phyloP scores from a whole-genome alignment of 75 land plant genomes.

The Ceratopteris richardii region DNA sequence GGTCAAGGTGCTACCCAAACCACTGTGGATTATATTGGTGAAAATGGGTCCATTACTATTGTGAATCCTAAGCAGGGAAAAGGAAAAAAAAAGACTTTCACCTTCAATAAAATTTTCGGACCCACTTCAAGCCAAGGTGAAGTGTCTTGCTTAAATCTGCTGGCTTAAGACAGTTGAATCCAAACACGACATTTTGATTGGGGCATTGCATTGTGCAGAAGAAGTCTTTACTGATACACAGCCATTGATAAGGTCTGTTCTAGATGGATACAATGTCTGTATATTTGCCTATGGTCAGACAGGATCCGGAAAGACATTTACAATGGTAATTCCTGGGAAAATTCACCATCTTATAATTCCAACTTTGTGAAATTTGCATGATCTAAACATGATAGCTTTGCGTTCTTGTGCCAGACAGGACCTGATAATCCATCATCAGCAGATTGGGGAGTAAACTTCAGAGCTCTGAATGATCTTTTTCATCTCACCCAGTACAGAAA shows the following conservation, averaged over 20 bases:
- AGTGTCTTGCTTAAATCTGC: background rate
- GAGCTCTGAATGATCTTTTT: slow-evolving; percentile 63
- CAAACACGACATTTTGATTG: too few relatives aligned
- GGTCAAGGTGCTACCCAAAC: slow-evolving; percentile 16
- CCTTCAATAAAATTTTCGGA: slow-evolving; percentile 82
- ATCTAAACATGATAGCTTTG: too few relatives aligned
- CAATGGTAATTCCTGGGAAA: slow-evolving; percentile 54
- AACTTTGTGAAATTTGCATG: too few relatives aligned
- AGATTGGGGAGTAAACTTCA: slow-evolving; percentile 52
- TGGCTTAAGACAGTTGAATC: background rate
- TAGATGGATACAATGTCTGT: slow-evolving; percentile 98
- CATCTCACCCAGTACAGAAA: slow-evolving; percentile 38
- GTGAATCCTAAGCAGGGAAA: slow-evolving; percentile 67
- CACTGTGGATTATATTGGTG: slow-evolving; percentile 34
- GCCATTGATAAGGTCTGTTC: slow-evolving; percentile 91
- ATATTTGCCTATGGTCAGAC: slow-evolving; percentile 99
- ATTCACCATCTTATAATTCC: background rate
- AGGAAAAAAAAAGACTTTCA: slow-evolving; percentile 49
- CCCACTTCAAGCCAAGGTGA: slow-evolving; percentile 81
- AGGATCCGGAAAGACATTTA: slow-evolving; percentile 96
- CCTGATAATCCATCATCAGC: slow-evolving; percentile 29
- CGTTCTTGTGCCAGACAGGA: slow-evolving; percentile 41
- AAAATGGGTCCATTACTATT: slow-evolving; percentile 66
- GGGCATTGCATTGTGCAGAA: slow-evolving; percentile 30
- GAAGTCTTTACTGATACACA: slow-evolving; percentile 86